Evolutionary conservation across 148 eudicot genomes (phyloP).

Genomic region (Fagopyrum tataricum): DNA sequence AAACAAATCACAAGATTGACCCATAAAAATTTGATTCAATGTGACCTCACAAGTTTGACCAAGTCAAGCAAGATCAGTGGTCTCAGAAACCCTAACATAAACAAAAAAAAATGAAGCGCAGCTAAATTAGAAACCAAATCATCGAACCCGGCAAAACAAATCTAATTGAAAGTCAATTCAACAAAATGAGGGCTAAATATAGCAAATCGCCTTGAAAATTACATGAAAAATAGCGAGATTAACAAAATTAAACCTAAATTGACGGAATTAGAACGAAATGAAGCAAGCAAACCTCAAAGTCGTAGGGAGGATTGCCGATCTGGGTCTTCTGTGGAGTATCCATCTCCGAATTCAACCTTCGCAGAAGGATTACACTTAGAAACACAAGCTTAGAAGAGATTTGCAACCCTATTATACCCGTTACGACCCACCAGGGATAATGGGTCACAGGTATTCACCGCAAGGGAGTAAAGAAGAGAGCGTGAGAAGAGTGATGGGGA

Average conservation of each 20-base stretch:
- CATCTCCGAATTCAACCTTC: slow-evolving; percentile 20
- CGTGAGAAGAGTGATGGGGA: slow-evolving; percentile 12
- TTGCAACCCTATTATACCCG: slow-evolving; percentile 14
- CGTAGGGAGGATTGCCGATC: slow-evolving; percentile 43
- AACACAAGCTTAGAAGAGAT: neutral
- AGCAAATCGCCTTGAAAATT: neutral
- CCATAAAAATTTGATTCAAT: neutral
- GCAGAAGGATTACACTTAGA: neutral
- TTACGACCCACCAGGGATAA: neutral
- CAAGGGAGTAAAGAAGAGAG: neutral
- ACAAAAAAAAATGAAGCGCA: neutral
- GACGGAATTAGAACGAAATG: neutral
- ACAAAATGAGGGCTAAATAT: neutral
- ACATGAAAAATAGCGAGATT: neutral
- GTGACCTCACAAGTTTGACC: neutral
- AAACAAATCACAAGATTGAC: neutral
- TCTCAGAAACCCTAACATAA: slow-evolving; percentile 1
- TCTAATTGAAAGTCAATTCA: neutral
- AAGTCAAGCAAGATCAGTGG: neutral
- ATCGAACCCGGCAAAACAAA: neutral
- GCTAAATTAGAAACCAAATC: slow-evolving; percentile 8
- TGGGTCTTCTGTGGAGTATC: slow-evolving; percentile 59
- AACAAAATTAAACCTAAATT: neutral
- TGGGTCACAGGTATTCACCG: neutral
- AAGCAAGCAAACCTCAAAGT: slow-evolving; percentile 38